phyloP scores from a whole-genome alignment of 768 basidiomycete species.

The Boletus patriciae region DNA sequence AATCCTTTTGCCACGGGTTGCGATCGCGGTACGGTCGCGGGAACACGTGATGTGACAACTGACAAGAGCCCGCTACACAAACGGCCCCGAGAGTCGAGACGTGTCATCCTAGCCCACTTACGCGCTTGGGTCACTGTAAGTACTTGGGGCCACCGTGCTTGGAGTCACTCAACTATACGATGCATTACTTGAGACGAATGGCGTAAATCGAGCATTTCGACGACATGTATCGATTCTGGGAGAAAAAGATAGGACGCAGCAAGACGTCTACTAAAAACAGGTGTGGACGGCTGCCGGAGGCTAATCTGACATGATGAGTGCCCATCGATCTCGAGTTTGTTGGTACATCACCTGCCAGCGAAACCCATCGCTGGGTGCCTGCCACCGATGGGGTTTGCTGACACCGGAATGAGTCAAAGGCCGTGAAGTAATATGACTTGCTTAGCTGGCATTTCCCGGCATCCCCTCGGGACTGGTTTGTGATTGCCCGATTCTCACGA shows the following conservation, averaged over 20 bases:
- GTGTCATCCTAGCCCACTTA: constrained; percentile 4
- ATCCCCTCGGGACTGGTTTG: constrained; percentile 18
- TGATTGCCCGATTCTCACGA: constrained; percentile 17
- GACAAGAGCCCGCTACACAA: constrained; percentile 14
- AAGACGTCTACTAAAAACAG: constrained; percentile 19
- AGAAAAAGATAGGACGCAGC: constrained; percentile 4
- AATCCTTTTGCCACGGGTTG: constrained; percentile 14
- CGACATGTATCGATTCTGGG: constrained; percentile 2
- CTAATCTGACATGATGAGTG: constrained; percentile 22
- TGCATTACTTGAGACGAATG: neutral
- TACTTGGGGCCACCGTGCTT: too few species aligned
- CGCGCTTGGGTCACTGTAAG: neutral
- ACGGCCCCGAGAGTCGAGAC: too few species aligned
- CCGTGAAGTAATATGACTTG: constrained; percentile 24
- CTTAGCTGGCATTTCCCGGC: constrained; percentile 19
- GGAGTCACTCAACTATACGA: neutral
- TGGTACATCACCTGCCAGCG: constrained; percentile 29
- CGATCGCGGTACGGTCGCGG: constrained; percentile 31
- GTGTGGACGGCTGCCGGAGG: constrained; percentile 16
- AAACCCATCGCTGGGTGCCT: constrained; percentile 14
- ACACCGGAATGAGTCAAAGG: constrained; percentile 13
- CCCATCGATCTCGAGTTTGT: constrained; percentile 16
- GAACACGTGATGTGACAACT: constrained; percentile 15
- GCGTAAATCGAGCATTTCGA: constrained; percentile 12
- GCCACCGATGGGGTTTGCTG: constrained; percentile 16